Evolutionary conservation across 2,329 filamentous ascomycete species (phyloP).

Genomic region (Coniochaeta sp.): DNA sequence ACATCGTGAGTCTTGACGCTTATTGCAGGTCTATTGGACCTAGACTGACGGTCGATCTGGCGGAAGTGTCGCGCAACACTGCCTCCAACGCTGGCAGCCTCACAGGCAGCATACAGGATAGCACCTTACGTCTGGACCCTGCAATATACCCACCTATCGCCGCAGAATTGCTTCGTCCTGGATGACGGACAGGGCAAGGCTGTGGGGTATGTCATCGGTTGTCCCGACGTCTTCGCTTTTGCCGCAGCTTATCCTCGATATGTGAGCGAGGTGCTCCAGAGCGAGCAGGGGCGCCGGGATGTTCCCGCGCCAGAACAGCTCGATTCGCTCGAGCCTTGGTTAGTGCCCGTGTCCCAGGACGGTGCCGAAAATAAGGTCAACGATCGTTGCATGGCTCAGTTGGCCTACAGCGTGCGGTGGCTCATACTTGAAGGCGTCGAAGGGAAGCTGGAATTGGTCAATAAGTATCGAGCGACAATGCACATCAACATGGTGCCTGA

Average conservation of each 20-base stretch:
- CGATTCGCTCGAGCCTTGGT: slow-evolving; percentile 22
- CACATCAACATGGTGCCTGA: slow-evolving; percentile 38
- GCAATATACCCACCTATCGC: slow-evolving; percentile 38
- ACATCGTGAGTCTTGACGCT: slow-evolving; percentile 26
- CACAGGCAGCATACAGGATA: slow-evolving; percentile 24
- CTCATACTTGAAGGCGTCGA: slow-evolving; percentile 26
- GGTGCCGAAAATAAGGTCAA: slow-evolving; percentile 13
- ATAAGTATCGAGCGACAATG: slow-evolving; percentile 34
- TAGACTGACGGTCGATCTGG: background rate
- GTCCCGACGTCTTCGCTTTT: slow-evolving; percentile 33
- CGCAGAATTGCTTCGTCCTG: slow-evolving; percentile 36
- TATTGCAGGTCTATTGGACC: background rate
- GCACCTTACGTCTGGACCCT: slow-evolving; percentile 45
- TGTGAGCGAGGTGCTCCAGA: slow-evolving; percentile 23
- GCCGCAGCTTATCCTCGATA: slow-evolving; percentile 29
- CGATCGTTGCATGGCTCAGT: slow-evolving; percentile 28
- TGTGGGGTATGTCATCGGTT: slow-evolving; percentile 43
- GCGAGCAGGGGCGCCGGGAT: slow-evolving; percentile 9
- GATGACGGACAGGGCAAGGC: slow-evolving; percentile 35
- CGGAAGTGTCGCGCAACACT: slow-evolving; percentile 39
- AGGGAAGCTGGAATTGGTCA: slow-evolving; percentile 25
- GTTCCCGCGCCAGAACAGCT: slow-evolving; percentile 19
- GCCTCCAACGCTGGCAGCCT: slow-evolving; percentile 30
- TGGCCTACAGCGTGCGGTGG: slow-evolving; percentile 31
- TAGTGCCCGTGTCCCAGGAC: slow-evolving; percentile 9